These are phyloP conservation scores for Neonectria ditissima DNA, from an alignment of 2,329 filamentous ascomycete species.

Conservation along the genomic window DNA sequence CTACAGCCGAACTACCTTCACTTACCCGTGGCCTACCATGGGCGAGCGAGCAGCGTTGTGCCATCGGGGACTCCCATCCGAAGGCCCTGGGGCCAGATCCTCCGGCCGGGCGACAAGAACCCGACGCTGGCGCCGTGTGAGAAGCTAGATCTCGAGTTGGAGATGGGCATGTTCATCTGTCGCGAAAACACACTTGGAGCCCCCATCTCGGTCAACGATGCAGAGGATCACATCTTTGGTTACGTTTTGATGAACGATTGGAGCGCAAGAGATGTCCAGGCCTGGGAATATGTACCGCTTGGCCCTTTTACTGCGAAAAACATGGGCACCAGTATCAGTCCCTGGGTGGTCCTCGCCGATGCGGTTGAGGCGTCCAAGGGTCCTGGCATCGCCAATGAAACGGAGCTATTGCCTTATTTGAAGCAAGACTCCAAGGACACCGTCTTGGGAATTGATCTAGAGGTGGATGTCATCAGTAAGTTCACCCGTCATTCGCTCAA, in stretches of 20 bases:
- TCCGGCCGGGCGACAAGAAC: slow-evolving; percentile 58
- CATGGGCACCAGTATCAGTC: slow-evolving; percentile 69
- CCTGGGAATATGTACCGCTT: slow-evolving; percentile 70
- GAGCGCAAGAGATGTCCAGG: slow-evolving; percentile 72
- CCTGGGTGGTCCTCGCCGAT: slow-evolving; percentile 72
- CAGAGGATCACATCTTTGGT: slow-evolving; percentile 79
- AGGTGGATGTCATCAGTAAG: slow-evolving; percentile 56
- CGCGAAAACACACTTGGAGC: slow-evolving; percentile 74
- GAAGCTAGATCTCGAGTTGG: slow-evolving; percentile 80
- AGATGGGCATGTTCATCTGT: slow-evolving; percentile 81
- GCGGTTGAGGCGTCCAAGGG: slow-evolving; percentile 57
- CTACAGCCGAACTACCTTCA: slow-evolving; percentile 86
- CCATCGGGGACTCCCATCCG: slow-evolving; percentile 79
- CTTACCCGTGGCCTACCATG: slow-evolving; percentile 84
- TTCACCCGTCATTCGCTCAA: rapidly evolving
- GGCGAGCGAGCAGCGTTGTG: slow-evolving; percentile 80
- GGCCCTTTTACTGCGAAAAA: slow-evolving; percentile 74
- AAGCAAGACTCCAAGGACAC: slow-evolving; percentile 63
- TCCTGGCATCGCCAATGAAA: slow-evolving; percentile 49
- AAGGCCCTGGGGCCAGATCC: slow-evolving; percentile 79
- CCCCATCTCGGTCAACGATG: slow-evolving; percentile 73
- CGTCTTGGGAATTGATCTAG: slow-evolving; percentile 52
- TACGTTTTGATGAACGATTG: slow-evolving; percentile 74
- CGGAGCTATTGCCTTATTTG: slow-evolving; percentile 57
- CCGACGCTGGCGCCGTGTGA: slow-evolving; percentile 69